Base-by-base conservation (phyloP, 257 asterid species). In the Solanum tarapatanum region DNA sequence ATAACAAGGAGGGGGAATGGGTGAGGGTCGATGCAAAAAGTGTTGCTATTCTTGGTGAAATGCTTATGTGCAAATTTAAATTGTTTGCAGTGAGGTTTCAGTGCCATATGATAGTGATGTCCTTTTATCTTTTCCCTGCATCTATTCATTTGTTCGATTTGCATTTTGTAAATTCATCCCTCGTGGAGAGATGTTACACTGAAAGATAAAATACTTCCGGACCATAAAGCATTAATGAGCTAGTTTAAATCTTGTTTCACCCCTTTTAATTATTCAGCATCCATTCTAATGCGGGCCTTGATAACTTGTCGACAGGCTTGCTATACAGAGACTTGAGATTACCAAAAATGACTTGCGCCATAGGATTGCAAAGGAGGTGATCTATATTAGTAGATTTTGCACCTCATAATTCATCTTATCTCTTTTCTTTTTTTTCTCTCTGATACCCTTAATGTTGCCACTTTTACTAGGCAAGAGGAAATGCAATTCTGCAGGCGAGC, bases 401-500 rank as follows among this genome's bases (percentile, higher is more conserved):
- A 79, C 39, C 30, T 84, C 36, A 64, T 74, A 55, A 88, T 37
- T 75, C 73, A 68, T 41, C 66, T 84, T 69, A 35, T 73, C n/a
- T 13, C 10, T 13, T 16, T 5, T 14, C n/a, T 2, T 4, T 36
- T 69, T 13, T 51, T 7, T 7, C 17, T 70, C 23, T 73, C 35
- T 33, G 35, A 28, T 36, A 26, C 64, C 30, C 75, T 51, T 72
- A 24, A 19, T 32, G 28, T 32, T 73, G 8, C 80, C 36, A 72
- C 84, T 73, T 73, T 28, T 86, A 33, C 84, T 51, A 96, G 99
- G 98, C 98, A 83, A 95, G 96, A 91, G 98, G 98, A 88, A 96
- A 96, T 90, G 99, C 98, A 64, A 96, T 96, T 87, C 89, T 96
- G 91, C 98, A 96, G 92, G 98, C 99, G 87, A 96, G 99, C 92